Conservation (phyloP, 1,139 yeast species). For the Suhomyces yuchorum region DNA sequence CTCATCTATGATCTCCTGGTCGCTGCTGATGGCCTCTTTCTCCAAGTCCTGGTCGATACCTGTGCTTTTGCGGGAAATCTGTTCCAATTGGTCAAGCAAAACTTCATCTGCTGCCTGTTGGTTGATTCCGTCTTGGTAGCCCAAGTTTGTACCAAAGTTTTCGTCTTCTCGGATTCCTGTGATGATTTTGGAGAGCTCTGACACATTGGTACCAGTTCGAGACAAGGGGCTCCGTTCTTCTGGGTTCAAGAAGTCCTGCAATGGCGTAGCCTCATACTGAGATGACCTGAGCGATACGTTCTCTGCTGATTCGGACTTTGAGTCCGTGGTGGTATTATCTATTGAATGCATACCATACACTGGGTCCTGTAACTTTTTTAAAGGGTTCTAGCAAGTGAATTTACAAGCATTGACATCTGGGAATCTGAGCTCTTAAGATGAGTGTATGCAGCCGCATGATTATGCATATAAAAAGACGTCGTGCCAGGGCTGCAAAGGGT, state of each 20-base stretch:
- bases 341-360: background rate
- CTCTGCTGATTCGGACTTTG: background rate
- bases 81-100: slow-evolving; percentile 26
- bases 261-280: background rate
- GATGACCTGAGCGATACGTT: background rate
- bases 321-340: background rate
- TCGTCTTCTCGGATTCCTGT: slow-evolving; percentile 38
- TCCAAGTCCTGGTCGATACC: slow-evolving; percentile 11
- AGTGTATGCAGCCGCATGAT: background rate
- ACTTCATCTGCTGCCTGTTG: slow-evolving; percentile 27
- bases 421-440: background rate
- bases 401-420: background rate
- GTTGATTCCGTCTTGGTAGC: slow-evolving; percentile 21
- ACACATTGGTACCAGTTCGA: background rate
- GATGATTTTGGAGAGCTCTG: slow-evolving; percentile 33
- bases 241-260: background rate
- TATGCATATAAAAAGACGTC: background rate
- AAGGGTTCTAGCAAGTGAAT: background rate
- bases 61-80: slow-evolving; percentile 17
- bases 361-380: background rate
- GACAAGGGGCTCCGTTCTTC: background rate
- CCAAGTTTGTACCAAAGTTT: slow-evolving; percentile 23
- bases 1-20: slow-evolving; percentile 9
- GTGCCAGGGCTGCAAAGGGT: background rate
- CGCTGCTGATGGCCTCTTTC: slow-evolving; percentile 9